Percentiles rank a stretch among this genome's conserved stretches.
These are phyloP conservation scores for Solanum piurae DNA, from an alignment of 257 asterid genomes.

Conservation along the genomic window DNA sequence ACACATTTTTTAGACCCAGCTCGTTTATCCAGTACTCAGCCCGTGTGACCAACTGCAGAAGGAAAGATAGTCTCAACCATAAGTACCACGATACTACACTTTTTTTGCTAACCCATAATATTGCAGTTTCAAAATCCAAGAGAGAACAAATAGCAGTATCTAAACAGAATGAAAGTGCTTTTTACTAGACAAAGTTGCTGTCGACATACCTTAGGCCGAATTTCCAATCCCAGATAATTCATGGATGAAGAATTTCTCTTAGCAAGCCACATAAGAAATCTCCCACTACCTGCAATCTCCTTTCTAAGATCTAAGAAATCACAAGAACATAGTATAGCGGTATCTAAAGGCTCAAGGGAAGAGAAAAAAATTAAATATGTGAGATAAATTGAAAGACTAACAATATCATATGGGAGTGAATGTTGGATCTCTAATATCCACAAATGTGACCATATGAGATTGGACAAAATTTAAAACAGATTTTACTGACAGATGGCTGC, in stretches of 20 bases:
- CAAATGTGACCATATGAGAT: not conserved
- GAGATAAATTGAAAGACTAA: not conserved
- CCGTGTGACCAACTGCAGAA: constrained; percentile 70
- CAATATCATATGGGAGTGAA: not conserved
- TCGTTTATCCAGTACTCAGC: constrained; percentile 73
- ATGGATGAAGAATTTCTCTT: constrained; percentile 36
- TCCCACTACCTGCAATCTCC: constrained; percentile 66
- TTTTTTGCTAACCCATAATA: not conserved
- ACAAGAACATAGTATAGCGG: not conserved
- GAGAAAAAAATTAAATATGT: not conserved
- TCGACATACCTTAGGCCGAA: constrained; percentile 67
- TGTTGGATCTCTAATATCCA: not conserved
- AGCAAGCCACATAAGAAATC: constrained; percentile 83
- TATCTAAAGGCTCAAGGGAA: not conserved
- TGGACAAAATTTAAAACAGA: not conserved
- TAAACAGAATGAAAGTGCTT: not conserved
- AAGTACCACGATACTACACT: constrained; percentile 6
- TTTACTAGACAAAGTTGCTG: not conserved
- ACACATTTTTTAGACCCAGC: constrained; percentile 63
- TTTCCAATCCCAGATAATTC: constrained; percentile 85
- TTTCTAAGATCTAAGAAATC: not conserved
- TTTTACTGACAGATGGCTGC: not conserved
- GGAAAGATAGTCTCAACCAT: not conserved
- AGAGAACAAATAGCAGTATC: not conserved
- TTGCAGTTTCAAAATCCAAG: not conserved